Conservation (phyloP, 805 yeast species). For the Myxozyma melibiosi region DNA sequence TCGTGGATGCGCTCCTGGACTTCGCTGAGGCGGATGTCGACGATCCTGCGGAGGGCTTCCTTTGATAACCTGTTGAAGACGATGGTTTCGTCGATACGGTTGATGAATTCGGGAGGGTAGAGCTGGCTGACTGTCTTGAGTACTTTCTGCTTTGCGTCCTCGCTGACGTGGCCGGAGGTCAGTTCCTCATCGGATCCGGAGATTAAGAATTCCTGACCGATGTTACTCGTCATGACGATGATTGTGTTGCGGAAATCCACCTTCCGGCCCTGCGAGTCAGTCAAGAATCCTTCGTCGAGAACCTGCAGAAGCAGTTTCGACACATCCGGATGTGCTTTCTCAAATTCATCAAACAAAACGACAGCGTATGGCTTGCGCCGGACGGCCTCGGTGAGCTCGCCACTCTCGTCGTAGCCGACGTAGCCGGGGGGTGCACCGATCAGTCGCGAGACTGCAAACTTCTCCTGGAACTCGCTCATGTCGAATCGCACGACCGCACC, state of each 20-base stretch:
- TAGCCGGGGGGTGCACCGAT: slow-evolving; percentile 99
- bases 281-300: slow-evolving; percentile 89
- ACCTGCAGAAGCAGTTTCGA: slow-evolving; percentile 88
- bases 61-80: slow-evolving; percentile 90
- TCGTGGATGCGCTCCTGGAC: slow-evolving; percentile 76
- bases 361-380: slow-evolving; percentile 94
- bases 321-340: slow-evolving; percentile 96
- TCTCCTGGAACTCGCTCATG: slow-evolving; percentile 98
- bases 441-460: slow-evolving; percentile 83
- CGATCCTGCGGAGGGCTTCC: slow-evolving; percentile 71
- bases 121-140: slow-evolving; percentile 65
- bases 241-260: slow-evolving; percentile 94
- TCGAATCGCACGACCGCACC: slow-evolving; percentile 87
- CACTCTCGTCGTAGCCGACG: slow-evolving; percentile 90
- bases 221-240: slow-evolving; percentile 94
- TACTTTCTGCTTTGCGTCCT: slow-evolving; percentile 58
- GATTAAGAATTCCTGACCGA: slow-evolving; percentile 87
- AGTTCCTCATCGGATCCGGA: slow-evolving; percentile 54
- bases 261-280: slow-evolving; percentile 92
- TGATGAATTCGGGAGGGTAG: slow-evolving; percentile 94
- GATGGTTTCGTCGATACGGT: slow-evolving; percentile 90
- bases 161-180: slow-evolving; percentile 54
- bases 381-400: slow-evolving; percentile 95
- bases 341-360: slow-evolving; percentile 91
- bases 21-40: slow-evolving; percentile 81